Evolutionary conservation across 2,329 filamentous ascomycete species (phyloP), one percentile per base, ranked within the genome.

Genomic region (Trichoderma harzianum): DNA sequence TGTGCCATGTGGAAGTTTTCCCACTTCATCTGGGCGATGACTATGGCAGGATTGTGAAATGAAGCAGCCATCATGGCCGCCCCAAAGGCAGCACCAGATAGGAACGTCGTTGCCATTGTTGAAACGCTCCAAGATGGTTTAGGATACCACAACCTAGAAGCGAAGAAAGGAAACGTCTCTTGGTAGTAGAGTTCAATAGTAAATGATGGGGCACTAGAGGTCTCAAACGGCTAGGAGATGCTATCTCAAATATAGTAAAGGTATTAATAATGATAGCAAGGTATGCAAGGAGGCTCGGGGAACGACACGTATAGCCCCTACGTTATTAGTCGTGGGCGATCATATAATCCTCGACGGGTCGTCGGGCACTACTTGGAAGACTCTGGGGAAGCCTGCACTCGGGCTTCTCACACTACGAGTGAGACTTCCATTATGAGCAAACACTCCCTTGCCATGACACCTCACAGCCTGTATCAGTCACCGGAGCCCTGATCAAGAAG

Each of bases 1-100:
- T 91, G 86, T 34, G 90, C 78, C 90, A 92, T 92, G 77, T 90
- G 89, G 79, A 87, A 91, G 77, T 90, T 86, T 62, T 85, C 80
- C 60, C 91, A 82, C 28, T 82, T 84, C 81, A 92, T 85, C 81
- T 92, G 91, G 10, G 83, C 81, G 71, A 88, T 79, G 75, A 93
- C 90, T 61, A 90, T 83, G 0, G 85, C 81, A 0, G 90, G 90
- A 47, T 86, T 82, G 76, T 87, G 87, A 70, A 92, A 88, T 34
- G 89, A 90, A 1, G 90, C 85, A 4, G 85, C 86, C 36, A 87
- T 83, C 57, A 92, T 83, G 70, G 89, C 88, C 12, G 87, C 87
- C 61, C 91, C 91, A 75, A 92, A 92, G 60, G 85, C 83, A 53
- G 84, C 85, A 28, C 90, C 90, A 1, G 87, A 83, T 57, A 86